phyloP scores from a whole-genome alignment of 1,284 basidiomycete species.

The Moniliophthora roreri region DNA sequence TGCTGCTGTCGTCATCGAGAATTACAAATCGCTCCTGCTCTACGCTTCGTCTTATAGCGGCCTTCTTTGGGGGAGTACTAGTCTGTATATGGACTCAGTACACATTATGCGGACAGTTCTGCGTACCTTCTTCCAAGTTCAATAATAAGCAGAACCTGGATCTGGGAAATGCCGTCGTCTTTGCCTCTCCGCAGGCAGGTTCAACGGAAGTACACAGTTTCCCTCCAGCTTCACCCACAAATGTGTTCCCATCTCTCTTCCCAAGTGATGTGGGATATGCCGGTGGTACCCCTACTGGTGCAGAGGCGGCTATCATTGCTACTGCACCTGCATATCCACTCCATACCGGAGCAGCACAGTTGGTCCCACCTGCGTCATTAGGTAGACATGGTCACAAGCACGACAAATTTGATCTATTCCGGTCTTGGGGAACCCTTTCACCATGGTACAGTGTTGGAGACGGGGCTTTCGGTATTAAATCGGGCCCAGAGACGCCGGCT shows the following conservation, averaged over 20 bases:
- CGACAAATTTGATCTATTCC: slow-evolving; percentile 61
- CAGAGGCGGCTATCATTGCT: slow-evolving; percentile 73
- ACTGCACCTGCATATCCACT: slow-evolving; percentile 79
- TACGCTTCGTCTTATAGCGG: slow-evolving; percentile 33
- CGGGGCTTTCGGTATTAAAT: slow-evolving; percentile 71
- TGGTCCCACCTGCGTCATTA: slow-evolving; percentile 48
- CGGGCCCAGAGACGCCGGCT: slow-evolving; percentile 67
- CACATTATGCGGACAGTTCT: slow-evolving; percentile 31
- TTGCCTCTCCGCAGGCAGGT: slow-evolving; percentile 66
- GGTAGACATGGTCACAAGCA: slow-evolving; percentile 26
- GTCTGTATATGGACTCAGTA: slow-evolving; percentile 42
- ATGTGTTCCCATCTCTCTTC: slow-evolving; percentile 66
- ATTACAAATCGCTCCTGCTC: slow-evolving; percentile 27
- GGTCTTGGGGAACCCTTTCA: slow-evolving; percentile 80
- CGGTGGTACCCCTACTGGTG: slow-evolving; percentile 83
- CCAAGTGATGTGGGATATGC: slow-evolving; percentile 79
- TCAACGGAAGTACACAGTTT: slow-evolving; percentile 67
- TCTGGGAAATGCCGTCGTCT: slow-evolving; percentile 18
- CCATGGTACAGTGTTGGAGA: slow-evolving; percentile 82
- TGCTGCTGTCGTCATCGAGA: background rate
- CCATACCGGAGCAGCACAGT: slow-evolving; percentile 67
- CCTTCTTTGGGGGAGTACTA: slow-evolving; percentile 47
- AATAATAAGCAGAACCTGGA: slow-evolving; percentile 4
- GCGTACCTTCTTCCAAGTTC: slow-evolving; percentile 3
- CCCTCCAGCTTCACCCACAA: slow-evolving; percentile 73